Conservation (phyloP, 805 yeast genomes). For the Ogataea polymorpha region DNA sequence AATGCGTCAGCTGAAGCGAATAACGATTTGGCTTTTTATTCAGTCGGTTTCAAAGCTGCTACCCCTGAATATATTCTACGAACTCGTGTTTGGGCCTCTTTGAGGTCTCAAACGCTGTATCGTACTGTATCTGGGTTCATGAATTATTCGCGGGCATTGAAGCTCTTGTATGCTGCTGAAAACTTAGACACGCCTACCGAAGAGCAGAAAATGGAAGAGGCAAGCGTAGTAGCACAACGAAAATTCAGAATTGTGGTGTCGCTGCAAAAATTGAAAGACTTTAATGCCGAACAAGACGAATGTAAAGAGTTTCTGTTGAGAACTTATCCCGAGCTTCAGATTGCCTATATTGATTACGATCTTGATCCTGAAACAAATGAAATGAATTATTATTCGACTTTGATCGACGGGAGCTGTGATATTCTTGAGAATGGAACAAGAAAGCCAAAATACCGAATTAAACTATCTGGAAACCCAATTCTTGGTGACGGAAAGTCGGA, state of each 20-base stretch:
- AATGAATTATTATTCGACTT: constrained; percentile 52
- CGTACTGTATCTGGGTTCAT: constrained; percentile 80
- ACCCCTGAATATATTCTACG: constrained; percentile 61
- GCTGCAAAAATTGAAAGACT: constrained; percentile 57
- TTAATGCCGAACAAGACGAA: constrained; percentile 54
- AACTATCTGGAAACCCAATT: constrained; percentile 75
- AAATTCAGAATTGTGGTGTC: constrained; percentile 65
- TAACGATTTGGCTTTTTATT: constrained; percentile 63
- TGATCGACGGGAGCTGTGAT: constrained; percentile 71
- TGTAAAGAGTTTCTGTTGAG: constrained; percentile 56
- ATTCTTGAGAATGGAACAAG: constrained; percentile 55
- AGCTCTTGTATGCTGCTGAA: constrained; percentile 57
- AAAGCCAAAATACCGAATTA: constrained; percentile 60
- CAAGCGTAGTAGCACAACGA: constrained; percentile 54
- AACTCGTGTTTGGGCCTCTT: constrained; percentile 84
- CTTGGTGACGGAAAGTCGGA: constrained; percentile 85
- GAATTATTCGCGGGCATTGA: constrained; percentile 73
- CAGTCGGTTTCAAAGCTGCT: constrained; percentile 67
- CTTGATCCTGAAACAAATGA: constrained; percentile 41
- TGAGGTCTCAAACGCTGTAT: constrained; percentile 76
- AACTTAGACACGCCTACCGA: constrained; percentile 39
- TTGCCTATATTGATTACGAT: constrained; percentile 59
- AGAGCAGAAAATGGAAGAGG: constrained; percentile 39
- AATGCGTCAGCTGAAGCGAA: constrained; percentile 15
- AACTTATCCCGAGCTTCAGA: constrained; percentile 66